Percentiles rank a stretch among this genome's conserved stretches.
Conservation (phyloP, 768 basidiomycete genomes). For the Arthromyces matolae region DNA sequence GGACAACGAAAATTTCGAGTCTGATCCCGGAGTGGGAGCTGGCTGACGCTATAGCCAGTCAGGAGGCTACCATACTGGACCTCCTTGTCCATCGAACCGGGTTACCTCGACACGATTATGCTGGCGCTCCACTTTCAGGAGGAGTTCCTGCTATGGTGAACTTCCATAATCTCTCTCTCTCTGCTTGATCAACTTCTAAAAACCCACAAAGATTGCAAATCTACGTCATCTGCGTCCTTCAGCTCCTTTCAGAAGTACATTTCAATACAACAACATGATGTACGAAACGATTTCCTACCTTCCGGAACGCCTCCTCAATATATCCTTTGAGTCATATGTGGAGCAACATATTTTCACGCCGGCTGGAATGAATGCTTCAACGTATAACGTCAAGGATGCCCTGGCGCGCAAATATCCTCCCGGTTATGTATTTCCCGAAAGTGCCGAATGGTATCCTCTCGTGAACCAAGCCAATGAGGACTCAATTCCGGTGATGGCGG, state of each 20-base stretch:
- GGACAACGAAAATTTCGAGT: constrained; percentile 34
- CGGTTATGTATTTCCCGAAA: neutral
- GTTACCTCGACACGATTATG: constrained; percentile 42
- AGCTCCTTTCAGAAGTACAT: constrained; percentile 36
- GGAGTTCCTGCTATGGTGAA: constrained; percentile 35
- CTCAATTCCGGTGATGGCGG: constrained; percentile 22
- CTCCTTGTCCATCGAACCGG: constrained; percentile 43
- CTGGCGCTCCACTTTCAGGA: constrained; percentile 26
- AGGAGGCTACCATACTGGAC: constrained; percentile 35
- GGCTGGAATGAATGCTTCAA: constrained; percentile 36
- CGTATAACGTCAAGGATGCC: constrained; percentile 36
- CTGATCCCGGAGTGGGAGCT: constrained; percentile 39
- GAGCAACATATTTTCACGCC: constrained; percentile 34
- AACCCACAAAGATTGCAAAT: constrained; percentile 28
- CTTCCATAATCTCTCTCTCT: neutral
- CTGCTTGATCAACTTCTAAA: neutral
- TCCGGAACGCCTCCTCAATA: constrained; percentile 33
- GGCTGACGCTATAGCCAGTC: constrained; percentile 33
- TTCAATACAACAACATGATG: constrained; percentile 47
- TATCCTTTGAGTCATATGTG: constrained; percentile 39
- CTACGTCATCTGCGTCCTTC: constrained; percentile 37
- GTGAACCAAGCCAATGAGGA: no score
- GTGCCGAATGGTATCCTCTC: no score
- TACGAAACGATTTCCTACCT: constrained; percentile 40
- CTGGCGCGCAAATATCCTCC: constrained; percentile 23